Evolutionary conservation across 1,284 basidiomycete species (phyloP).

Genomic region (Puccinia brachypodii): DNA sequence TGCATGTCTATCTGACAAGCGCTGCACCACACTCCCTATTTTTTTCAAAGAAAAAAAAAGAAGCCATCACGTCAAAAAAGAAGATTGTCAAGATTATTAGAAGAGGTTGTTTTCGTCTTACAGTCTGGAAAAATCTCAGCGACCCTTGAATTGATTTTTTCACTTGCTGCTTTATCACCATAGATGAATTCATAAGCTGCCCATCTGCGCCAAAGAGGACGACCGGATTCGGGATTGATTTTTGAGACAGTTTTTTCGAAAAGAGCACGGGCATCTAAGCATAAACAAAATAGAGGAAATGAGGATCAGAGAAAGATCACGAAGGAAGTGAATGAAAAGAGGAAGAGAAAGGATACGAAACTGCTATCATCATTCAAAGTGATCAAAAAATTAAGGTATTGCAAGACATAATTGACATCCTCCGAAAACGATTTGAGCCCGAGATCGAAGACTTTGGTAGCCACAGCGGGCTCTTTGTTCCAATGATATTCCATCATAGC

Average conservation of each 20-base stretch:
- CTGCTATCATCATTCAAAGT: slow-evolving; percentile 94
- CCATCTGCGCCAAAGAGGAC: slow-evolving; percentile 93
- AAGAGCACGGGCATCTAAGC: slow-evolving; percentile 83
- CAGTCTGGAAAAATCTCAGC: slow-evolving; percentile 81
- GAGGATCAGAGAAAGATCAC: neutral
- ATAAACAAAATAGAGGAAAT: no score
- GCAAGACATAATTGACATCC: slow-evolving; percentile 80
- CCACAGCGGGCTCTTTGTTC: slow-evolving; percentile 79
- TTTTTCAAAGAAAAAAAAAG: neutral
- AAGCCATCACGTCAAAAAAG: neutral
- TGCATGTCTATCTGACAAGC: slow-evolving; percentile 39
- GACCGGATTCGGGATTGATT: slow-evolving; percentile 75
- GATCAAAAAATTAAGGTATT: slow-evolving; percentile 89
- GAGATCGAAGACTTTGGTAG: slow-evolving; percentile 88
- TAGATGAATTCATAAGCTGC: slow-evolving; percentile 92
- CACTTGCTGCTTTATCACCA: slow-evolving; percentile 82
- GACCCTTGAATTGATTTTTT: slow-evolving; percentile 84
- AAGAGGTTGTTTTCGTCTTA: slow-evolving; percentile 56
- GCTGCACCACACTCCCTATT: slow-evolving; percentile 35
- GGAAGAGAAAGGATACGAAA: slow-evolving; percentile 56
- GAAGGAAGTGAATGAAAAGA: neutral
- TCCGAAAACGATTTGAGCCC: slow-evolving; percentile 82
- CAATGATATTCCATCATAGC: slow-evolving; percentile 96
- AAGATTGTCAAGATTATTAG: neutral
- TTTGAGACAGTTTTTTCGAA: slow-evolving; percentile 81